A percentile compares a stretch with the other conserved stretches of the same genome.
Evolutionary conservation across 257 asterid species (phyloP).

Genomic region (Jaltomata sinuosa): DNA sequence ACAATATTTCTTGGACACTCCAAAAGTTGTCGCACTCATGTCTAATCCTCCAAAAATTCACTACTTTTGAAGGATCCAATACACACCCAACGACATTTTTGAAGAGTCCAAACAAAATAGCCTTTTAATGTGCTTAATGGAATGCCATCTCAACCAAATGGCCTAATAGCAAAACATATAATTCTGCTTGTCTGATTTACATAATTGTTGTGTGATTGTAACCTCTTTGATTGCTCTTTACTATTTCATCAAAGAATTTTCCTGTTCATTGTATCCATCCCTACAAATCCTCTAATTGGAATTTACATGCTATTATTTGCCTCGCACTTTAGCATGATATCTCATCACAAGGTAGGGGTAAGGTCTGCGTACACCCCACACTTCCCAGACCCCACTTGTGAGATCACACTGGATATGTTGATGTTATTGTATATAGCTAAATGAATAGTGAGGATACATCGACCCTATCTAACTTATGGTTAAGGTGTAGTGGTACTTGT

Average conservation of each 20-base stretch:
- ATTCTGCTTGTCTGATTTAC: neutral
- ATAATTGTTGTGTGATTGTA: neutral
- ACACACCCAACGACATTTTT: neutral
- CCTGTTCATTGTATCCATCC: no score
- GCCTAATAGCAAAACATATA: neutral
- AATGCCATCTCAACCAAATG: neutral
- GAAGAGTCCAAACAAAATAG: neutral
- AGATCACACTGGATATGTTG: no score
- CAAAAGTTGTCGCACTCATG: neutral
- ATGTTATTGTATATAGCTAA: no score
- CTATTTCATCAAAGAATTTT: no score
- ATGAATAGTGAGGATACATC: no score
- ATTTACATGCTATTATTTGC: neutral
- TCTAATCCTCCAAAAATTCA: neutral
- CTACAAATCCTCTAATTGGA: neutral
- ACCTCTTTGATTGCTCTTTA: neutral
- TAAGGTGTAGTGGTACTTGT: no score
- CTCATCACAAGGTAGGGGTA: no score
- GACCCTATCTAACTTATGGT: no score
- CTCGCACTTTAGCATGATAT: neutral
- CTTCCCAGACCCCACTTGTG: no score
- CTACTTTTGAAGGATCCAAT: neutral
- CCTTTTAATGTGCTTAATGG: neutral
- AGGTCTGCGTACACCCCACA: no score
- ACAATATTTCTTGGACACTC: neutral